A percentile compares a stretch with the other conserved stretches of the same genome.
Evolutionary conservation across 2,329 filamentous ascomycete species (phyloP).

Genomic region (Alternaria rosae): DNA sequence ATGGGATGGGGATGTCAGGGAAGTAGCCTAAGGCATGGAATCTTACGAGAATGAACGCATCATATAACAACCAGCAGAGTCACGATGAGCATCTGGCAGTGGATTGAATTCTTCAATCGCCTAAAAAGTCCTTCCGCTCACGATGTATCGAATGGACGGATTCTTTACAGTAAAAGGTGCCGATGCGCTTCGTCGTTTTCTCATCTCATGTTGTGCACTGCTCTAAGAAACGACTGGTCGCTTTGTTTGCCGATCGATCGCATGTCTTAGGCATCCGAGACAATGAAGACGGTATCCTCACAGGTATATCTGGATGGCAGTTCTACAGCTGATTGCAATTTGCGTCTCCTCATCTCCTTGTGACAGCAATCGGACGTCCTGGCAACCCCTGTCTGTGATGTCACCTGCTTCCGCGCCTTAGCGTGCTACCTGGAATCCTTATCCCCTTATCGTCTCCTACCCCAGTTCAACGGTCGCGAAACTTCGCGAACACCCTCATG

Average conservation of each 20-base stretch:
- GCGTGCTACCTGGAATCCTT: conserved; percentile 10
- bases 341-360: neutral
- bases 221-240: neutral
- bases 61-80: neutral
- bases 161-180: neutral
- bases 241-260: neutral
- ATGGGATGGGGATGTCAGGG: neutral
- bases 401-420: conserved; percentile 30
- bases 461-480: neutral
- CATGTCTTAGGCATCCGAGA: neutral
- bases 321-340: neutral
- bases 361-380: neutral
- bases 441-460: conserved; percentile 2
- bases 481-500: neutral
- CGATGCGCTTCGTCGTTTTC: neutral
- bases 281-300: neutral
- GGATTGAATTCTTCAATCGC: neutral
- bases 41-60: neutral
- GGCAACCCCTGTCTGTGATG: conserved; percentile 8
- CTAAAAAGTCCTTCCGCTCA: neutral
- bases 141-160: neutral
- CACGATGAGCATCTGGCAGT: neutral
- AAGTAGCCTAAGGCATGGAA: neutral
- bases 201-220: neutral
- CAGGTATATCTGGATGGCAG: neutral